A percentile compares a stretch with the other conserved stretches of the same genome.
These are phyloP conservation scores for Protomyces lactucae-debilis DNA, from an alignment of 1,139 yeast species.

Conservation along the genomic window DNA sequence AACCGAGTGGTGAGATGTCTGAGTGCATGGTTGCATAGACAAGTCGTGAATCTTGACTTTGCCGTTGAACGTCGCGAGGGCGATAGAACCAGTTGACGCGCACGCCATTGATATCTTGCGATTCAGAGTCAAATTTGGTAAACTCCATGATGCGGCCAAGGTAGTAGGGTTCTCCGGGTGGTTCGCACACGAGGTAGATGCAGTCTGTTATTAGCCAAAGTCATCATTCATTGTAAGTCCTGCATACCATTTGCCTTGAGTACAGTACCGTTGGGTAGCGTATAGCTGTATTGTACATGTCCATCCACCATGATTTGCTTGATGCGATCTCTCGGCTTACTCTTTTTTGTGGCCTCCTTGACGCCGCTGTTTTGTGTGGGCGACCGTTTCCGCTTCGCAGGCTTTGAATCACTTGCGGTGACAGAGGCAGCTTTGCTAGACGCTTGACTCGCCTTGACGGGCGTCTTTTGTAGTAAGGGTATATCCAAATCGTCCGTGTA, in stretches of 20 bases:
- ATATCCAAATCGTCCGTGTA: not conserved
- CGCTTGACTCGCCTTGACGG: not conserved
- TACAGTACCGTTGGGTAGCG: not conserved
- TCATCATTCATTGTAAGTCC: not conserved
- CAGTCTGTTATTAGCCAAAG: slow-evolving; percentile 45
- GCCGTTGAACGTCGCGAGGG: slow-evolving; percentile 73
- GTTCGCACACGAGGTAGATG: slow-evolving; percentile 83
- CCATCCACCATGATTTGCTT: not conserved
- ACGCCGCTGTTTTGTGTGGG: not conserved
- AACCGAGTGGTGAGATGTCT: slow-evolving; percentile 71
- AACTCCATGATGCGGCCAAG: slow-evolving; percentile 82
- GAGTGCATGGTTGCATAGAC: slow-evolving; percentile 82
- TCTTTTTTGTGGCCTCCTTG: not conserved
- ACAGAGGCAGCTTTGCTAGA: not conserved
- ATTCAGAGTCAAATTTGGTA: slow-evolving; percentile 38
- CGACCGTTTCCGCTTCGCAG: not conserved
- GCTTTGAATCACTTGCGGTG: not conserved
- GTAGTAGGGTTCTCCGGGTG: slow-evolving; percentile 92
- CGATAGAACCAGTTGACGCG: slow-evolving; percentile 90
- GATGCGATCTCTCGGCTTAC: not conserved
- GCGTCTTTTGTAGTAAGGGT: not conserved
- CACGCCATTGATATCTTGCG: slow-evolving; percentile 53
- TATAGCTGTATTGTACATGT: not conserved
- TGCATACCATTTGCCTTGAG: slow-evolving; percentile 3
- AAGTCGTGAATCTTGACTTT: slow-evolving; percentile 64